Evolutionary conservation across 306 rosid genomes (phyloP).

Genomic region (Hippophae tibetana): DNA sequence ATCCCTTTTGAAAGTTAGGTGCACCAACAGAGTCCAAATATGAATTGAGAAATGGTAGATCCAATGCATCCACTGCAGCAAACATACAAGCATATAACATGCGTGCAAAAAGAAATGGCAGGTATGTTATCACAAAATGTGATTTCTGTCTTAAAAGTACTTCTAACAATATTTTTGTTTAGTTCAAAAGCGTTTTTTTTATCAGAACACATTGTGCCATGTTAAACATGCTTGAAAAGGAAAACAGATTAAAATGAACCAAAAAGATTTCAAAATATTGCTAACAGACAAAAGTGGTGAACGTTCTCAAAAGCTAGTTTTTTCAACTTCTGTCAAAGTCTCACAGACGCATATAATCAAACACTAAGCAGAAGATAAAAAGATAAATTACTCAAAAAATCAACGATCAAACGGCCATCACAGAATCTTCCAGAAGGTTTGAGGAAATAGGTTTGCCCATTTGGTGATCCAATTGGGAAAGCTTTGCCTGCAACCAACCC

Average conservation of each 20-base stretch:
- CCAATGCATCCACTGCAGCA: constrained; percentile 23
- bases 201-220: too few species aligned
- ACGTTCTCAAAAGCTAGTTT: too few species aligned
- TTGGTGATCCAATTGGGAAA: constrained; percentile 16
- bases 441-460: constrained; percentile 23
- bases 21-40: constrained; percentile 37
- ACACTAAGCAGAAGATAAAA: neutral
- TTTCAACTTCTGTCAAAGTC: too few species aligned
- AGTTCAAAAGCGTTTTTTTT: too few species aligned
- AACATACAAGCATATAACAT: neutral
- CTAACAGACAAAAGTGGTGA: too few species aligned
- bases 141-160: neutral
- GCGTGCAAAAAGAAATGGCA: neutral
- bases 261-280: too few species aligned
- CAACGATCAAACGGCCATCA: constrained; percentile 36
- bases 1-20: constrained; percentile 32
- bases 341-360: neutral
- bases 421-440: constrained; percentile 27
- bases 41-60: constrained; percentile 27
- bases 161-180: neutral
- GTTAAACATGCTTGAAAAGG: too few species aligned
- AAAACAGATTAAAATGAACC: too few species aligned
- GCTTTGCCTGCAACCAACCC: constrained; percentile 26
- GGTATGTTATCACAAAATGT: neutral
- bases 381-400: constrained; percentile 21